Evolutionary conservation across 176 grass and related monocot species (phyloP).

Genomic region (Triticum turgidum): DNA sequence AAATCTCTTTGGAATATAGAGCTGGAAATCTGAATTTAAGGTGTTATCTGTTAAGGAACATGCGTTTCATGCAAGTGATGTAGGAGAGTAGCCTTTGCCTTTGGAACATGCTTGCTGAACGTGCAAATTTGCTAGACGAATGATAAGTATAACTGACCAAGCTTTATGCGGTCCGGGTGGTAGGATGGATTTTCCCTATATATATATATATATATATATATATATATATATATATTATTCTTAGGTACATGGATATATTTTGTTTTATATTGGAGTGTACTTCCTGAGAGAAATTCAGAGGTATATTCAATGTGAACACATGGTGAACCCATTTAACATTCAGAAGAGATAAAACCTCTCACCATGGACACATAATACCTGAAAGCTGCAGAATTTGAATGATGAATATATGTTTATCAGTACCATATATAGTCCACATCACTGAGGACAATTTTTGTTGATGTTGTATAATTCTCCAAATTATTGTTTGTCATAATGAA

Average conservation of each 20-base stretch:
- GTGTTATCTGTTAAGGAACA: neutral
- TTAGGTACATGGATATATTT: neutral
- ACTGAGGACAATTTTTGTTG: neutral
- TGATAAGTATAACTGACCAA: neutral
- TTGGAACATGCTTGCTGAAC: neutral
- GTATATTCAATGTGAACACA: neutral
- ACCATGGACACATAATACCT: neutral
- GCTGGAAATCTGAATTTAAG: neutral
- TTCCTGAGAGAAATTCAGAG: conserved; percentile 6
- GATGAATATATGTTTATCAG: neutral
- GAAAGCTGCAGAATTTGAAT: neutral
- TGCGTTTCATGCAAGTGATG: conserved; percentile 7
- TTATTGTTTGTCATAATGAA: conserved; percentile 6
- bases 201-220: neutral
- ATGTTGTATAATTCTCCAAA: neutral
- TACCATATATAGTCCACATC: neutral
- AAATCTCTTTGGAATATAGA: conserved; percentile 12
- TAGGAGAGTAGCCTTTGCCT: neutral
- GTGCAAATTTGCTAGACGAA: conserved; percentile 13
- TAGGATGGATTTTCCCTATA: neutral
- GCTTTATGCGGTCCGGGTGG: neutral
- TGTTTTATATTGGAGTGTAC: neutral
- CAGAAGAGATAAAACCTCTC: neutral
- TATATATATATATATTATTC: neutral
- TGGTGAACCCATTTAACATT: neutral